Base-by-base conservation (phyloP, 768 basidiomycete genomes). In the Serendipita vermifera region DNA sequence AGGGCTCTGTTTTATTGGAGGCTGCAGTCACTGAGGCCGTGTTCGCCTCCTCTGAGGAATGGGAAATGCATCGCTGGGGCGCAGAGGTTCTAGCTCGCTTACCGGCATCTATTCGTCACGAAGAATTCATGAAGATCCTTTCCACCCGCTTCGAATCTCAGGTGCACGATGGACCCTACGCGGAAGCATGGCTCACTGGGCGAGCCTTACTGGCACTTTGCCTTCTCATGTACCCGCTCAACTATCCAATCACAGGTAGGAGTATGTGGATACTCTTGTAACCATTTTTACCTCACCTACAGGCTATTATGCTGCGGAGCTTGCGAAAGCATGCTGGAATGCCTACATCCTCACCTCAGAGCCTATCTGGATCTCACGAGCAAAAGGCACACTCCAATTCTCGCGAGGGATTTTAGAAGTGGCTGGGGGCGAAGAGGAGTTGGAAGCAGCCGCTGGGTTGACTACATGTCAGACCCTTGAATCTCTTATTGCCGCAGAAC, bases 191-290 rank as follows among this genome's bases (percentile, higher is more conserved):
- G 20, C 63, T 72, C 31, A 66, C 70, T 9, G 86, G 87, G 13
- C 62, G 73, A 33, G 75, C 77, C 1, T 68, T 87, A 13, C 69
- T 87, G 17, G 81, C 81, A 1, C 67, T 85, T 5, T 90, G 89
- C 65, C 62, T 75, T 9, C 63, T 84, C 54, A 71, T 88, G 41
- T 90, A 90, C 62, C 85, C 87, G 1, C 69, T 68, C 2, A 82
- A 83, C 63, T 87, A 87, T 66, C 87, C 87, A n/a, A 84, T 87
- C 61, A 85, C 82, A 24, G 87, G 87, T 85, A 55, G 60, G 76
- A 65, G 31, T n/a, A n/a, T n/a, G n/a, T n/a, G n/a, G n/a, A n/a
- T n/a, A n/a, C n/a, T n/a, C n/a, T n/a, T n/a, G n/a, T n/a, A n/a
- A n/a, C n/a, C n/a, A n/a, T n/a, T n/a, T n/a, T n/a, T n/a, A n/a